Percentiles rank a stretch among this genome's conserved stretches.
phyloP scores from a whole-genome alignment of 2,329 filamentous ascomycete species.

The Sarocladium brachiariae region DNA sequence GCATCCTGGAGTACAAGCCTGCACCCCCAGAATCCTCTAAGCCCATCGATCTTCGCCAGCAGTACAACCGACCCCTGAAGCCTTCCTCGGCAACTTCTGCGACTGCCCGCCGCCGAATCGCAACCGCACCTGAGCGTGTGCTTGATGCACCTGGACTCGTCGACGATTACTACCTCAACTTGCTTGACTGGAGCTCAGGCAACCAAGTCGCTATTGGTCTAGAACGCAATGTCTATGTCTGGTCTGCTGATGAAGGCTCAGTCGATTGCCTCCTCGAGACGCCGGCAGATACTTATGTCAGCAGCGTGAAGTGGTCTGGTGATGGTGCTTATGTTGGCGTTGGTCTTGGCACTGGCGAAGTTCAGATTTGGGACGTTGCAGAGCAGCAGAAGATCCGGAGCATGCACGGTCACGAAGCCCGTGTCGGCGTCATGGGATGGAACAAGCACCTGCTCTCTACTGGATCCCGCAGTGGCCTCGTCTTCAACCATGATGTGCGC shows the following conservation, averaged over 20 bases:
- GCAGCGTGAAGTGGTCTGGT: conserved; percentile 97
- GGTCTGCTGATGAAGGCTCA: conserved; percentile 89
- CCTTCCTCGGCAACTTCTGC: conserved; percentile 65
- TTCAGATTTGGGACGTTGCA: conserved; percentile 98
- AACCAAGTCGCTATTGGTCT: conserved; percentile 98
- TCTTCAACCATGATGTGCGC: conserved; percentile 98
- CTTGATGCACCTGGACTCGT: conserved; percentile 92
- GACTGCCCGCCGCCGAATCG: conserved; percentile 84
- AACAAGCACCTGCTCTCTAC: conserved; percentile 97
- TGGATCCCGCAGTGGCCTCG: conserved; percentile 85
- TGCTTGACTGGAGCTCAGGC: conserved; percentile 94
- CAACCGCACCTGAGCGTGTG: conserved; percentile 91
- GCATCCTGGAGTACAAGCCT: conserved; percentile 97
- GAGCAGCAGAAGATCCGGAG: conserved; percentile 93
- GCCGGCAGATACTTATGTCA: conserved; percentile 85
- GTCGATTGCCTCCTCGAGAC: conserved; percentile 88
- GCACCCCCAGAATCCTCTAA: conserved; percentile 96
- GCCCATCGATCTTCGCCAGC: conserved; percentile 92
- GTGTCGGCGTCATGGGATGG: conserved; percentile 98
- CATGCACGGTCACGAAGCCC: conserved; percentile 96
- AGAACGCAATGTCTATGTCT: conserved; percentile 95
- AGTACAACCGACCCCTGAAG: conserved; percentile 96
- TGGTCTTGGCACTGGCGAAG: conserved; percentile 88
- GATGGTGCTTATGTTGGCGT: conserved; percentile 96
- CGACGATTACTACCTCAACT: conserved; percentile 98